Base-by-base conservation (phyloP, 1,284 basidiomycete genomes). In the Cerioporus squamosus region DNA sequence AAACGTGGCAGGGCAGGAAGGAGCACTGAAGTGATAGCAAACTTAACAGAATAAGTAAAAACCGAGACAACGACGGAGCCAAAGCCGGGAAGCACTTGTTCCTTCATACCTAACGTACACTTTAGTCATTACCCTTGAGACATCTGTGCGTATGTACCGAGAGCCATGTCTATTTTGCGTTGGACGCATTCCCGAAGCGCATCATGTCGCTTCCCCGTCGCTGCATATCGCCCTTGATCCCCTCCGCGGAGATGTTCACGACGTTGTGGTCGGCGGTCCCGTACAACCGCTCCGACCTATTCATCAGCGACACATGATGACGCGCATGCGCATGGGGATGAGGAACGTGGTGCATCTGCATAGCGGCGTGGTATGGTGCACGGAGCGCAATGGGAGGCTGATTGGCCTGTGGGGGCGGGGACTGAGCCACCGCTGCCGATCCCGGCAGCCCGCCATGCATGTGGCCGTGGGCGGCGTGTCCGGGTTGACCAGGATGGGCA, bases 241-340 rank as follows among this genome's bases (percentile, higher is more conserved):
- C 45, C n/a, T 72, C 72, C 44, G 55, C 59, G 39, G 71, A 58
- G 53, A 67, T 66, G 66, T 66, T 55, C 63, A 68, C 61, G 49
- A 71, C 70, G 47, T 67, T 62, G 36, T 74, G 70, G 17, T 78
- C 69, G 24, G 38, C 15, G 59, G n/a, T 18, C 40, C 8, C 62
- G 67, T 83, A 84, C 45, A 83, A 72, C 38, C 75, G 71, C 62
- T 81, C 79, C 15, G 77, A 60, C 56, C 80, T 76, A 66, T 79
- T 80, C 53, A 84, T 51, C 36, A 70, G 68, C 17, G 73, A 63
- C 57, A 83, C 81, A 60, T 86, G 88, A 63, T 88, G 85, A 29
- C 87, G 80, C 0, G 87, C 84, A 65, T 91, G 88, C 0, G 87
- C 86, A 59, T 90, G 88, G 1, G 88, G 87, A 64, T 90, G 88